These are phyloP conservation scores for Skeletonema tropicum DNA, from an alignment of 108 stramenopile species.

Conservation along the genomic window DNA sequence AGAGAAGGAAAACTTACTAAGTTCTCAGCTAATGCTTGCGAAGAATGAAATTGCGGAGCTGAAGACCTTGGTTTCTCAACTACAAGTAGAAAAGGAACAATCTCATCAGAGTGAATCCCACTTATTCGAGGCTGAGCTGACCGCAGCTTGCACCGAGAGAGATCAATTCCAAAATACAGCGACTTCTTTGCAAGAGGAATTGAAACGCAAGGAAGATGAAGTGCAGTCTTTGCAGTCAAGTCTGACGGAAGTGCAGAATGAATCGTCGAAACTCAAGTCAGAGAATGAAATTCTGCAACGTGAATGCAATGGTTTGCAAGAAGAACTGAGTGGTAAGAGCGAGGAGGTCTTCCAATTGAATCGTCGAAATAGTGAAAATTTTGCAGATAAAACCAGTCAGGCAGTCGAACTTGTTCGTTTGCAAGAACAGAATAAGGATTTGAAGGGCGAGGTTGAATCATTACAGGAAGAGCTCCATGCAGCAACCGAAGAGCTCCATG, in stretches of 20 bases:
- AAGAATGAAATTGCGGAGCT: slow-evolving; percentile 22
- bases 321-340: slow-evolving; percentile 1
- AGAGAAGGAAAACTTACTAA: slow-evolving; percentile 1
- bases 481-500: not conserved
- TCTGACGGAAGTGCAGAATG: slow-evolving; percentile 11
- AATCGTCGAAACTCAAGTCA: slow-evolving; percentile 6
- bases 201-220: slow-evolving; percentile 17
- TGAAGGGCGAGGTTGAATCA: slow-evolving; percentile 21
- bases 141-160: slow-evolving; percentile 16
- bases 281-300: slow-evolving; percentile 21
- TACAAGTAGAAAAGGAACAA: slow-evolving; percentile 27
- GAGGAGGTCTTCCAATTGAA: slow-evolving; percentile 23
- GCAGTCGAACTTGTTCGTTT: slow-evolving; percentile 9
- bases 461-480: slow-evolving; percentile 11
- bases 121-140: slow-evolving; percentile 37
- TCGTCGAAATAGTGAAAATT: slow-evolving; percentile 11
- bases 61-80: slow-evolving; percentile 19
- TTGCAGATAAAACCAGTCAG: slow-evolving; percentile 9
- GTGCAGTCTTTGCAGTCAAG: slow-evolving; percentile 4
- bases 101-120: slow-evolving; percentile 20
- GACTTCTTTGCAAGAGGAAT: slow-evolving; percentile 13
- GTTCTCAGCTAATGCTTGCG: slow-evolving; percentile 10
- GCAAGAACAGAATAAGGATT: not conserved
- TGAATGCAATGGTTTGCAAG: slow-evolving; percentile 27
- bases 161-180: slow-evolving; percentile 28